Base-by-base conservation (phyloP, 2,329 filamentous ascomycete genomes). In the Ophiosphaerella herpotricha region DNA sequence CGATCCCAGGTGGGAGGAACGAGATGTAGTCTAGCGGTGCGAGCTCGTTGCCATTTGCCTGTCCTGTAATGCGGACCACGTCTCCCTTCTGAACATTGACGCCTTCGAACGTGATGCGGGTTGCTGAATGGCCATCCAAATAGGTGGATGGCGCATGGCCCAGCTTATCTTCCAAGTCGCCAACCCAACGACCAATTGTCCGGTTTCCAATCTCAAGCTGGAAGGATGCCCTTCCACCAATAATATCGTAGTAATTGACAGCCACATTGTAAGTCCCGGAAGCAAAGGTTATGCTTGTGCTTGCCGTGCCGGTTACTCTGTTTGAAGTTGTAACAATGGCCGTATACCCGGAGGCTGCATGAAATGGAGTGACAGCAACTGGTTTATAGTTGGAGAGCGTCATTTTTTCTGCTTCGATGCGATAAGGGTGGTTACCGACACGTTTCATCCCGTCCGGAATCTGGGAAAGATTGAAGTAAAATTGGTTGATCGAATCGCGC, bases 341-440 rank as follows among this genome's bases (percentile, higher is more conserved):
- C 4, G 68, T 78, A 38, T 71, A 73, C 2, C 80, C 78, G 1
- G 83, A 86, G 0, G 86, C 86, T 0, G 81, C 77, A 54, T 88
- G 82, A 46, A 82, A 82, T 0, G 86, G 86, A 7, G 64, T 77
- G 1, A 88, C 83, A 1, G 63, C 54, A 18, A 82, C 80, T 0
- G 73, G 54, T 45, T 76, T 69, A 71, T 89, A 90, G 0, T 83
- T 83, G 6, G 77, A 72, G 1, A 89, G 74, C 0, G 70, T 57
- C 86, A 90, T 88, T 45, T 72, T 74, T 70, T 89, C 86, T 1
- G 86, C 86, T 74, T 89, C 86, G 39, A 90, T 80, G n/a, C 87
- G 81, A 70, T 81, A 85, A 0, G 81, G 80, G 66, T 90, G 82
- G 51, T 83, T 75, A 1, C 80, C 78, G 0, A 89, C 85, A 8